Evolutionary conservation across 441 rosid species (phyloP).

Genomic region (Manihot esculenta): DNA sequence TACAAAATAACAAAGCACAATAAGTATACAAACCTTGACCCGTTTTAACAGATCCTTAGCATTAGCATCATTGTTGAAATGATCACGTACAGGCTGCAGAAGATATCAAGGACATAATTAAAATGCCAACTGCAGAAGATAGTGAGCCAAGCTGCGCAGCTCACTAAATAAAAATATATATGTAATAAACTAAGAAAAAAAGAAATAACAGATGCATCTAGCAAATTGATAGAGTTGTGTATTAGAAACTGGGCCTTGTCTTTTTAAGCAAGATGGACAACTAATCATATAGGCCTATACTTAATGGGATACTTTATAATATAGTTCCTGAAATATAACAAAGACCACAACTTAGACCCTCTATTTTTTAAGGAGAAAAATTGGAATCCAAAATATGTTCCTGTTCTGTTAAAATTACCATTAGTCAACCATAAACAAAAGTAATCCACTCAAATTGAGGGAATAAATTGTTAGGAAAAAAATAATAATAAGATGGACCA

Average conservation of each 20-base stretch:
- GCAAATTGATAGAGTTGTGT: neutral
- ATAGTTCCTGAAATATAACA: too few relatives aligned
- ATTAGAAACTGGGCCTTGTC: neutral
- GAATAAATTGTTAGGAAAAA: too few relatives aligned
- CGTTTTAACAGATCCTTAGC: constrained; percentile 75
- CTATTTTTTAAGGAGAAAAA: too few relatives aligned
- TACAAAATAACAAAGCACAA: constrained; percentile 2
- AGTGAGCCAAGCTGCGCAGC: neutral
- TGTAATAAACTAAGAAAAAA: neutral
- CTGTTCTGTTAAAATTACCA: too few relatives aligned
- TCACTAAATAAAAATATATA: neutral
- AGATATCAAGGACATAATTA: neutral
- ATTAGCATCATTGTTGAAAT: constrained; percentile 53
- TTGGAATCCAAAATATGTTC: too few relatives aligned
- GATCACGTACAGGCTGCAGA: constrained; percentile 80
- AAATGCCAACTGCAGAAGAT: neutral
- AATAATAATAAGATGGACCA: too few relatives aligned
- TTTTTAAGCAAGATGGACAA: neutral
- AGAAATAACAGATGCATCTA: neutral
- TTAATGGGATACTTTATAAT: neutral
- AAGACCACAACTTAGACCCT: too few relatives aligned
- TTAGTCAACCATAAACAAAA: too few relatives aligned
- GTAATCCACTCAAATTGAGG: too few relatives aligned
- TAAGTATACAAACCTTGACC: constrained; percentile 50
- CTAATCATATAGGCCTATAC: neutral